These are phyloP conservation scores for Phytopythium vexans DNA, from an alignment of 352 stramenopile genomes.

Conservation along the genomic window DNA sequence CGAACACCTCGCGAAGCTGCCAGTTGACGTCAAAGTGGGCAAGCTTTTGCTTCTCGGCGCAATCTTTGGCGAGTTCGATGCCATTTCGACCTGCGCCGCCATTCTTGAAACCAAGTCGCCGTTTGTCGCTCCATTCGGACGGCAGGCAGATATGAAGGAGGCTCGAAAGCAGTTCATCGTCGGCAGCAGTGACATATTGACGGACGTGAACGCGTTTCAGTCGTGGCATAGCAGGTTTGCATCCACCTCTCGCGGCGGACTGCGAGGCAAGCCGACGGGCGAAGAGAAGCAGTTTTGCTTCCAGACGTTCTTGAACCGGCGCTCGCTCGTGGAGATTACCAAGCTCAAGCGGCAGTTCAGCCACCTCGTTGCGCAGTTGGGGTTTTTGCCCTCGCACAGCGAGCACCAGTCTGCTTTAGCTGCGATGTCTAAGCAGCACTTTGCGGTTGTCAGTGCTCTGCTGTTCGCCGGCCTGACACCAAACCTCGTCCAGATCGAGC, in stretches of 20 bases:
- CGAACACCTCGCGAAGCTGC: slow-evolving; percentile 89
- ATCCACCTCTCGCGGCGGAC: slow-evolving; percentile 16
- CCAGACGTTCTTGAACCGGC: slow-evolving; percentile 60
- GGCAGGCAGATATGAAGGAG: slow-evolving; percentile 64
- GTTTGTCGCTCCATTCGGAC: slow-evolving; percentile 74
- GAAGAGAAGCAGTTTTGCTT: slow-evolving; percentile 65
- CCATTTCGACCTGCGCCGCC: slow-evolving; percentile 61
- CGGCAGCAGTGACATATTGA: slow-evolving; percentile 66
- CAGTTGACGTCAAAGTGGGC: slow-evolving; percentile 95
- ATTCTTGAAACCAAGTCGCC: slow-evolving; percentile 81
- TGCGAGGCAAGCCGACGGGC: slow-evolving; percentile 7
- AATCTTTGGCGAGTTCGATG: slow-evolving; percentile 90
- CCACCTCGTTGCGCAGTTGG: slow-evolving; percentile 55
- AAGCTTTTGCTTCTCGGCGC: slow-evolving; percentile 96
- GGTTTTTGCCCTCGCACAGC: slow-evolving; percentile 37
- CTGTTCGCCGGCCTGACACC: slow-evolving; percentile 87
- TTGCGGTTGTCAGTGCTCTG: slow-evolving; percentile 59
- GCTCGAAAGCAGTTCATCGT: slow-evolving; percentile 56
- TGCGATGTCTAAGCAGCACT: slow-evolving; percentile 41
- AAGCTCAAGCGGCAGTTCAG: slow-evolving; percentile 82
- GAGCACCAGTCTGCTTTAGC: slow-evolving; percentile 2
- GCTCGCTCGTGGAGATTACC: slow-evolving; percentile 51
- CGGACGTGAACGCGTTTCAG: slow-evolving; percentile 76
- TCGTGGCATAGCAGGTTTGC: slow-evolving; percentile 37
- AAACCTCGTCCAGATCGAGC: slow-evolving; percentile 87